These are phyloP conservation scores for Tuber microsphaerosporum DNA, from an alignment of 495 filamentous ascomycete species.

Conservation along the genomic window DNA sequence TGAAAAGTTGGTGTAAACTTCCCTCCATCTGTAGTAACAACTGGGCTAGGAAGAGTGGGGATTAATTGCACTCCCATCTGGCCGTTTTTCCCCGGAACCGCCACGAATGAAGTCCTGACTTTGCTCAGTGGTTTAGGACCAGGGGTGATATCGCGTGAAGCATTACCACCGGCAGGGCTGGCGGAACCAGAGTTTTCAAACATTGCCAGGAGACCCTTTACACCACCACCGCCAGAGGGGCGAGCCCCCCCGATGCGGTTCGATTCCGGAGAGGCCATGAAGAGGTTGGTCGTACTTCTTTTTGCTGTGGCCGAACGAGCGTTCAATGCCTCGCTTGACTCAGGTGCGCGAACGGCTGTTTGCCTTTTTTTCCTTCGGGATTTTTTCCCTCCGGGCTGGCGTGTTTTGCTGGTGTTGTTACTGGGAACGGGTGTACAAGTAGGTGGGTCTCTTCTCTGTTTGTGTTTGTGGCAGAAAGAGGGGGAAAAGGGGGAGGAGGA, in stretches of 20 bases:
- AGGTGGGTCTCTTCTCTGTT: not conserved
- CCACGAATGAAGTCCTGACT: constrained; percentile 39
- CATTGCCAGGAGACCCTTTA: constrained; percentile 40
- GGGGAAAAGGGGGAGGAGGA: not conserved
- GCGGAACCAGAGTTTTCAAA: constrained; percentile 37
- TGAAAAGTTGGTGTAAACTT: constrained; percentile 17
- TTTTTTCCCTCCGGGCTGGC: not conserved
- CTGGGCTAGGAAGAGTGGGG: constrained; percentile 11
- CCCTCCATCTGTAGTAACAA: constrained; percentile 15
- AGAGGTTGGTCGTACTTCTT: not conserved
- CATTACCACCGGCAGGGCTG: constrained; percentile 17
- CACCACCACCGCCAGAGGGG: constrained; percentile 32
- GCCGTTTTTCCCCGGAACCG: constrained; percentile 29
- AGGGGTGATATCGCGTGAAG: constrained; percentile 32
- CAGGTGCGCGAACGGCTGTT: not conserved
- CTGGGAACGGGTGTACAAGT: not conserved
- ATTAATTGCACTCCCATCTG: constrained; percentile 35
- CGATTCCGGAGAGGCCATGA: constrained; percentile 33
- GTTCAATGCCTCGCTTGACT: not conserved
- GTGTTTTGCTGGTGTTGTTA: not conserved
- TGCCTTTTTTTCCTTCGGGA: not conserved
- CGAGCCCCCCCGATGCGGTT: constrained; percentile 26
- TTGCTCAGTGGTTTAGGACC: constrained; percentile 27
- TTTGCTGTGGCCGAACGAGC: not conserved
- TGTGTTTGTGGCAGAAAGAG: not conserved